Percentiles rank a stretch among this genome's conserved stretches.
Evolutionary conservation across 345 rosid species (phyloP).

Genomic region (Alliaria petiolata): DNA sequence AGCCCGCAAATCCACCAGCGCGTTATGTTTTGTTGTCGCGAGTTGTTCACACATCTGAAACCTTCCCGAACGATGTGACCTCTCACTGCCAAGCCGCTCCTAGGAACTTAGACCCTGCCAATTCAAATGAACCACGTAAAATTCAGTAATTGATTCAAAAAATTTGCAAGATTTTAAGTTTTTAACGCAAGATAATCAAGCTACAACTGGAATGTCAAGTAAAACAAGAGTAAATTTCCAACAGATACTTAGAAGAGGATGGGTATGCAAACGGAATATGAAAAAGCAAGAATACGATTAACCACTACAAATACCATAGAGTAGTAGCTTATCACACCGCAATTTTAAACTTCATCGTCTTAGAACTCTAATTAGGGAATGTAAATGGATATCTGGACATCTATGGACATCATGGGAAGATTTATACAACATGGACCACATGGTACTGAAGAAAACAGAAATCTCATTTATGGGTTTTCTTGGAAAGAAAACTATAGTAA

Average conservation of each 20-base stretch:
- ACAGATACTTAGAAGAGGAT: background rate
- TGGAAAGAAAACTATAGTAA: background rate
- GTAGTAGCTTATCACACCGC: background rate
- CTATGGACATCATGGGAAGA: background rate
- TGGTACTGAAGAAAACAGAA: background rate
- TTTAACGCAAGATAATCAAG: background rate
- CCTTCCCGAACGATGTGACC: slow-evolving; percentile 3
- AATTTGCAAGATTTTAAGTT: background rate
- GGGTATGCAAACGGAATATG: background rate
- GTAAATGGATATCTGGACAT: background rate
- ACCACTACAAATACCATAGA: background rate
- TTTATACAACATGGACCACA: background rate
- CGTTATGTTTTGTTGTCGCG: background rate
- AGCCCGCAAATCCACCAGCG: background rate
- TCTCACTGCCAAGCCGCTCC: slow-evolving; percentile 6
- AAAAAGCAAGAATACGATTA: background rate
- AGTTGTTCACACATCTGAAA: slow-evolving; percentile 26
- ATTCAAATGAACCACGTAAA: slow-evolving; percentile 3
- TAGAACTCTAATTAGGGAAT: background rate
- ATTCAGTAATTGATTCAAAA: background rate
- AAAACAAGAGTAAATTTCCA: background rate
- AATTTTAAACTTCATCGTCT: background rate
- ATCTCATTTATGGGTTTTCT: background rate
- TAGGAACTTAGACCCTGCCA: slow-evolving; percentile 29
- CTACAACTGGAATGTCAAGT: background rate